Evolutionary conservation across 192 early-diverging fungal species (phyloP), one percentile per base, ranked within the genome.

Genomic region (Ambispora gerdemannii): DNA sequence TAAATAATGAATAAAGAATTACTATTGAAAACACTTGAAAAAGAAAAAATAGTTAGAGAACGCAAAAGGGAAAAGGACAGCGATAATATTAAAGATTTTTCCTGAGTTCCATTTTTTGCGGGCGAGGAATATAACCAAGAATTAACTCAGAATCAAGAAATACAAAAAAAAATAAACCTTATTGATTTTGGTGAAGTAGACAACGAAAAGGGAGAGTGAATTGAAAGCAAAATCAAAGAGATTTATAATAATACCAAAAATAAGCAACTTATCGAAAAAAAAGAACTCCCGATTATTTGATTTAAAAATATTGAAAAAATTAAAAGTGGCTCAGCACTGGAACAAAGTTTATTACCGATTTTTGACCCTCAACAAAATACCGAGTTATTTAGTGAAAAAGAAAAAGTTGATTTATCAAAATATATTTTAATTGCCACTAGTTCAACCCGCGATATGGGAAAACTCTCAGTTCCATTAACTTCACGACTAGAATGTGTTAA

Each of bases 251-350:
- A 53, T 53, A 4, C 51, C 22, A 10, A 53, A 20, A 53, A 53
- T 53, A 53, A 53, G 20, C 11, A 53, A 53, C 4, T 53, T 10
- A 53, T 53, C 20, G 20, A 53, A 53, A 20, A 7, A n/a, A 20
- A 20, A 20, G 51, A 53, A 53, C 20, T 53, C 22, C 51, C 51
- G 20, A 22, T 53, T 22, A 53, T 53, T 53, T 53, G 22, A 4
- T 53, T 53, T 53, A 53, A 53, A 22, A 53, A 53, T 53, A 53
- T 53, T 53, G 51, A 53, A 53, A 53, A 53, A 53, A 53, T 53
- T 53, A 15, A 15, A 15, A 6, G 7, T 10, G 38, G 15, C 6
- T 15, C 38, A 53, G 51, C 51, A 7, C 20, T 53, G 20, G 51
- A 53, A 53, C 11, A 53, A 53, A 4, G 11, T 53, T 53, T 53